Evolutionary conservation across 2,329 filamentous ascomycete genomes (phyloP).

Genomic region (Neonectria hederae): DNA sequence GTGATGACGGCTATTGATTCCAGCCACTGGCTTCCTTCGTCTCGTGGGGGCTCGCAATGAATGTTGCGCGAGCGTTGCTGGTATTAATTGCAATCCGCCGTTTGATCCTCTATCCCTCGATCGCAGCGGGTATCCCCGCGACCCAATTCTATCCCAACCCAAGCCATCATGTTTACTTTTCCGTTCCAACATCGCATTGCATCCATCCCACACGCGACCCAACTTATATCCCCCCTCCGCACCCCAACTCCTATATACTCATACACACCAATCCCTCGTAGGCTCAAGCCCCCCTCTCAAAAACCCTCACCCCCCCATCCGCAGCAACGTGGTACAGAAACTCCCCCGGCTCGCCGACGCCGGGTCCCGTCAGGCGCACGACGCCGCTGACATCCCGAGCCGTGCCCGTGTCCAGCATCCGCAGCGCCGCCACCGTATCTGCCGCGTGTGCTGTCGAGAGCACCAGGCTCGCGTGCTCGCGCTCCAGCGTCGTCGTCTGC

Average conservation of each 20-base stretch:
- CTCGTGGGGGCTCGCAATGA: background rate
- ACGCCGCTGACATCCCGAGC: conserved; percentile 93
- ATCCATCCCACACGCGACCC: background rate
- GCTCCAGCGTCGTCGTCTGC: conserved; percentile 72
- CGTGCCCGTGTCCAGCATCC: conserved; percentile 85
- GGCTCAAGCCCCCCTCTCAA: conserved; percentile 73
- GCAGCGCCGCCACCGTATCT: conserved; percentile 73
- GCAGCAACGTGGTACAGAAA: conserved; percentile 82
- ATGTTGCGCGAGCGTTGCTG: background rate
- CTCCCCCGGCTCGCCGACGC: conserved; percentile 68
- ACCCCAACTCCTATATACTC: background rate
- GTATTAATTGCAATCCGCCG: background rate
- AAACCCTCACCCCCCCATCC: conserved; percentile 83
- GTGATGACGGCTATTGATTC: background rate
- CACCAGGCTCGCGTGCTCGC: conserved; percentile 75
- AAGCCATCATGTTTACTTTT: background rate
- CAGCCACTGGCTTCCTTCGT: background rate
- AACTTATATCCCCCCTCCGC: background rate
- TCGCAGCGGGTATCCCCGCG: background rate
- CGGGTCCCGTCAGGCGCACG: conserved; percentile 72
- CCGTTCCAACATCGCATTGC: background rate
- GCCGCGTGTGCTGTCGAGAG: conserved; percentile 80
- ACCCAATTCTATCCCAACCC: background rate
- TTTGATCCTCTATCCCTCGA: conserved; percentile 1
- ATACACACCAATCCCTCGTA: background rate